Conservation (phyloP, 2,329 filamentous ascomycete genomes). For the Fusarium gaditjirri region DNA sequence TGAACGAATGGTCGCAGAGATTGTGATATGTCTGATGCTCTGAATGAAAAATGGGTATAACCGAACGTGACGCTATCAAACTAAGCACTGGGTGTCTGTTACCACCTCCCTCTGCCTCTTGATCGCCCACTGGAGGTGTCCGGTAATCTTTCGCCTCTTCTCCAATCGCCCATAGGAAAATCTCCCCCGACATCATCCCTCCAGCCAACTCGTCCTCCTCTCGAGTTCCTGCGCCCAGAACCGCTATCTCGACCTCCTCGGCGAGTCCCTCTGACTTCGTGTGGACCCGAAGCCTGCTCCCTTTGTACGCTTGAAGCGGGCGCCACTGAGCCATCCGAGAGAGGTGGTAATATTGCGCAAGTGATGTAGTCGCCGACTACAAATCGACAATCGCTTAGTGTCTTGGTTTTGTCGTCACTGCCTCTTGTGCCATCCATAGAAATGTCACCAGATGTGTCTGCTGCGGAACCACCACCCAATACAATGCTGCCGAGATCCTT, state of each 20-base stretch:
- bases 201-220: slow-evolving; percentile 52
- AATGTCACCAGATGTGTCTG: slow-evolving; percentile 53
- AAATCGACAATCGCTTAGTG: slow-evolving; percentile 80
- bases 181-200: slow-evolving; percentile 52
- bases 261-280: slow-evolving; percentile 39
- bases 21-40: slow-evolving; percentile 19
- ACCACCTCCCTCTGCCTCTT: slow-evolving; percentile 48
- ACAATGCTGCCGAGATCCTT: slow-evolving; percentile 88
- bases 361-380: slow-evolving; percentile 90
- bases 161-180: slow-evolving; percentile 70
- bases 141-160: slow-evolving; percentile 71
- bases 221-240: slow-evolving; percentile 50
- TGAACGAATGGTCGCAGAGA: not conserved
- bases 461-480: slow-evolving; percentile 68
- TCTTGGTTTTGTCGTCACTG: slow-evolving; percentile 74
- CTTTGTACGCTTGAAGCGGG: slow-evolving; percentile 59
- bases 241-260: slow-evolving; percentile 45
- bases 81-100: slow-evolving; percentile 3
- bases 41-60: slow-evolving; percentile 44
- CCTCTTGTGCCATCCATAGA: slow-evolving; percentile 48
- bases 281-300: slow-evolving; percentile 35
- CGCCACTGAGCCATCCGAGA: slow-evolving; percentile 78
- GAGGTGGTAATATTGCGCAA: slow-evolving; percentile 81
- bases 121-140: slow-evolving; percentile 55
- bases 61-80: slow-evolving; percentile 26